A percentile compares a stretch with the other conserved stretches of the same genome.
phyloP scores from a whole-genome alignment of 495 filamentous ascomycete genomes.

The Beverwykella pulmonaria region DNA sequence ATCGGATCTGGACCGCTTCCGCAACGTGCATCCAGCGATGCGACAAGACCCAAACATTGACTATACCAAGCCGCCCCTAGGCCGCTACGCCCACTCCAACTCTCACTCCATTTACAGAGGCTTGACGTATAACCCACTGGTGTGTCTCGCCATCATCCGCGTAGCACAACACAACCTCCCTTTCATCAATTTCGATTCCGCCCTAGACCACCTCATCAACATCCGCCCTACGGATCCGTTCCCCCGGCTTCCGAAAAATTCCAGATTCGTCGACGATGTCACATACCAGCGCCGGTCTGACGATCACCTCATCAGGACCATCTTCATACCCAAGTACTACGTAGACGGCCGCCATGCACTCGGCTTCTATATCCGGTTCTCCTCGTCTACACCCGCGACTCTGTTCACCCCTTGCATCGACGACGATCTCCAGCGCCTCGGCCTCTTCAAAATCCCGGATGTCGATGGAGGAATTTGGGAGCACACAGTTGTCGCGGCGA shows the following conservation, averaged over 20 bases:
- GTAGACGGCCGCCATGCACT: conserved; percentile 9
- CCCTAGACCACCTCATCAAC: conserved; percentile 12
- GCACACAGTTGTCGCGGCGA: background rate
- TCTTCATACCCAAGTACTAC: conserved; percentile 19
- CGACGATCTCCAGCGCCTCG: background rate
- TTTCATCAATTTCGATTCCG: conserved; percentile 18
- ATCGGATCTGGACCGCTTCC: background rate
- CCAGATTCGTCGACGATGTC: conserved; percentile 2
- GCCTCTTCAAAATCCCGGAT: background rate
- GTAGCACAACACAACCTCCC: conserved; percentile 19
- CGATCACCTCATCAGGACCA: background rate
- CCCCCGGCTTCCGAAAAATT: background rate
- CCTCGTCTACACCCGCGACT: background rate
- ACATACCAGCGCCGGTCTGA: background rate
- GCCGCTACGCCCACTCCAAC: background rate
- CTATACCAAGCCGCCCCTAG: background rate
- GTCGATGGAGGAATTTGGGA: background rate
- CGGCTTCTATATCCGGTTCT: background rate
- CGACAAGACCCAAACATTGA: background rate
- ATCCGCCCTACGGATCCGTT: background rate
- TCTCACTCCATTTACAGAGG: background rate
- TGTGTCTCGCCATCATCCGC: conserved; percentile 8
- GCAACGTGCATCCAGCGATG: background rate
- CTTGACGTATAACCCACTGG: conserved; percentile 4
- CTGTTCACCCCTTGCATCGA: background rate